Evolutionary conservation across 805 yeast species (phyloP).

Genomic region (Starmera amethionina): DNA sequence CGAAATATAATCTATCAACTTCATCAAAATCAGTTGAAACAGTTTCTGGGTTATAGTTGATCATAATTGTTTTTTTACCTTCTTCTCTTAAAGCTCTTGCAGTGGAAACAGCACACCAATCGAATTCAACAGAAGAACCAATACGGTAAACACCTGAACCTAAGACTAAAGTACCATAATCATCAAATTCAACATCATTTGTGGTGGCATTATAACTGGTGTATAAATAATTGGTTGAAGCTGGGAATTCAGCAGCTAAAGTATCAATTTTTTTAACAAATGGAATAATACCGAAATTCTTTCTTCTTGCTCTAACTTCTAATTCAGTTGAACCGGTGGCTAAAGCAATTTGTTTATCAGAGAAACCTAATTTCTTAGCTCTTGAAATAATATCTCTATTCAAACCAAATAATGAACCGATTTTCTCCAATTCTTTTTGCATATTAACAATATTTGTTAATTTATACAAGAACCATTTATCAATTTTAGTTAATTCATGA

Average conservation of each 20-base stretch:
- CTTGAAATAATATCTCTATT: slow-evolving; percentile 61
- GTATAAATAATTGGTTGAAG: slow-evolving; percentile 89
- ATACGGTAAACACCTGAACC: slow-evolving; percentile 99
- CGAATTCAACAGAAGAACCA: slow-evolving; percentile 97
- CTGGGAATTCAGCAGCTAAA: slow-evolving; percentile 98
- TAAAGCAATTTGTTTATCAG: slow-evolving; percentile 84
- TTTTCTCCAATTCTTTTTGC: slow-evolving; percentile 69
- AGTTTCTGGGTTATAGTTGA: slow-evolving; percentile 97
- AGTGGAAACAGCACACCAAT: slow-evolving; percentile 98
- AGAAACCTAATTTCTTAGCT: slow-evolving; percentile 91
- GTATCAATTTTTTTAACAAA: slow-evolving; percentile 96
- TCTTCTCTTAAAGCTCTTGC: slow-evolving; percentile 86
- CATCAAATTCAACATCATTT: slow-evolving; percentile 78
- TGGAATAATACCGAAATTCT: slow-evolving; percentile 72
- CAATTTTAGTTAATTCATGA: slow-evolving; percentile 87
- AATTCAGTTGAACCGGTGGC: slow-evolving; percentile 68
- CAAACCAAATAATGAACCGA: slow-evolving; percentile 47
- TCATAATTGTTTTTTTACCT: slow-evolving; percentile 89
- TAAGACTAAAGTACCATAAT: slow-evolving; percentile 85
- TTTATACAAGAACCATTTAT: slow-evolving; percentile 91
- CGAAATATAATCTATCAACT: slow-evolving; percentile 94
- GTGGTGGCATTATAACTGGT: slow-evolving; percentile 90
- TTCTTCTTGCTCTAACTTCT: slow-evolving; percentile 76
- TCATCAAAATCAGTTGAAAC: slow-evolving; percentile 98
- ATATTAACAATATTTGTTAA: slow-evolving; percentile 85